Base-by-base conservation (phyloP, 2,329 filamentous ascomycete genomes). In the Trichoderma arundinaceum region DNA sequence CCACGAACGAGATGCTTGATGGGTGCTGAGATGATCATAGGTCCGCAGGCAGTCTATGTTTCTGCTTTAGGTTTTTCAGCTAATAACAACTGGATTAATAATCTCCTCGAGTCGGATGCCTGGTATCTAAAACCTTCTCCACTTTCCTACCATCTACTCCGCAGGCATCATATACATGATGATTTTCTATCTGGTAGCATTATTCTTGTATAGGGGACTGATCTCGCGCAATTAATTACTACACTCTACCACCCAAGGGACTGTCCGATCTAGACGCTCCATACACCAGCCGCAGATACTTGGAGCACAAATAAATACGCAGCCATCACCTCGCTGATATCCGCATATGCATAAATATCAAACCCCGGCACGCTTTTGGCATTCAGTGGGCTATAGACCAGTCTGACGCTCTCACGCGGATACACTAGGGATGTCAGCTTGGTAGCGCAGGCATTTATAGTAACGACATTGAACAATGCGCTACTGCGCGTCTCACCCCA, bases 401-500 rank as follows among this genome's bases (percentile, higher is more conserved):
- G 33, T 17, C 43, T 17, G 19, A 59, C 17, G 9, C 57, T 59
- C 15, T 59, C 57, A 35, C 43, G 39, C 9, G 49, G 10, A 38
- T 59, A 17, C 17, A 17, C 15, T 1, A 43, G 38, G 5, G 57
- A 59, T 33, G 17, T 49, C 35, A 61, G 22, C 13, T 52, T 19
- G 4, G 46, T 43, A 7, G 48, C 58, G n/a, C 51, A 61, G 1
- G 58, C 46, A 1, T 46, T 52, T 7, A 61, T 61, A 12, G 58
- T 61, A 17, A 43, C 46, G 13, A 43, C 44, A 2, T 46, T 35
- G 28, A 54, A 64, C 1, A 17, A 38, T 32, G 32, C 82, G 22
- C 66, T 43, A 4, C 19, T 38, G 17, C 71, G 67, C 33, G 64
- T 64, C 2, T 59, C 39, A 48, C 70, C 65, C 65, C 69, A 74